Evolutionary conservation across 1,284 basidiomycete species (phyloP), one percentile per base, ranked within the genome.

Genomic region (Naganishia sp.): DNA sequence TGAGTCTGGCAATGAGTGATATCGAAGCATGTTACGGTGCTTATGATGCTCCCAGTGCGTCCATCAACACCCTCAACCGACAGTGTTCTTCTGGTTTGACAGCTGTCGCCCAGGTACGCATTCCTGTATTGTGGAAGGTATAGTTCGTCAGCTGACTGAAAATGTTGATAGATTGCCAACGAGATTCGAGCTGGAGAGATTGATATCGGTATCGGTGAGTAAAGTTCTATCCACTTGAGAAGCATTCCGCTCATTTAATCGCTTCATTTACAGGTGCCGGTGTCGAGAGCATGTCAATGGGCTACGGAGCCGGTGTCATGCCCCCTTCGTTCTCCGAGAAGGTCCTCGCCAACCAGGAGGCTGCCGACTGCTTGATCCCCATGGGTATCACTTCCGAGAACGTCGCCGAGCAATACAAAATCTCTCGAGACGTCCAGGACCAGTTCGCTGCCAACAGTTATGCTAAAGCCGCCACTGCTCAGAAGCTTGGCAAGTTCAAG

Each of bases 371-470:
- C 80, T 84, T 95, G 23, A 84, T 95, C 70, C 95, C 95, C 64
- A 97, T 97, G 94, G 94, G 94, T 70, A 89, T 93, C 81, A 95
- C 94, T 57, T 96, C 92, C 28, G 95, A 98, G 83, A 98, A 98
- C 56, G 94, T 98, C 70, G 90, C 89, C 15, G 82, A 82, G 63
- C 87, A 95, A 65, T 96, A 90, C 80, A 83, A 86, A 72, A 84
- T 97, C 72, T 84, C 88, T 25, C 85, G 94, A 56, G 86, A 90
- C 66, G 86, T 88, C 69, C 93, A 94, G 85, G 94, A 97, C 77
- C 84, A 84, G 50, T 89, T 88, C 74, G 90, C 93, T 3, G 90
- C 92, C 50, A 81, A 86, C 68, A 94, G 91, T 11, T 94, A 78
- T 70, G 87, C 87, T 74, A 92, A 91, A 78, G 95, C 95, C 21